These are phyloP conservation scores for Lupinus albus DNA, from an alignment of 306 rosid genomes.

Conservation along the genomic window DNA sequence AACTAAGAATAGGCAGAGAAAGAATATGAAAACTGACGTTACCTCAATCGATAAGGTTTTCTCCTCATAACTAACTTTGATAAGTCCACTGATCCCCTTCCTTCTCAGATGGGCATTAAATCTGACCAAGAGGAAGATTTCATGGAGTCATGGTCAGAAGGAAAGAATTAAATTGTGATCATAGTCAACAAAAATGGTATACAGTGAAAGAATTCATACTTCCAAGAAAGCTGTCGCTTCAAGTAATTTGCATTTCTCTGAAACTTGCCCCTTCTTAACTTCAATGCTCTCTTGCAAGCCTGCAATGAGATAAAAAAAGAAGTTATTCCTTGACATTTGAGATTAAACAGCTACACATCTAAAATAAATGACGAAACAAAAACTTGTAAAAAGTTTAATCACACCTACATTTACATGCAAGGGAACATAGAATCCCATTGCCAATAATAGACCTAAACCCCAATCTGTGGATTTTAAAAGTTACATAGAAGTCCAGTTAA, in stretches of 20 bases:
- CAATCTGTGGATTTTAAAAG: background rate
- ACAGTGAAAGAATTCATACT: conserved; percentile 52
- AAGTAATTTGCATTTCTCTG: conserved; percentile 60
- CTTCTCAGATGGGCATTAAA: conserved; percentile 77
- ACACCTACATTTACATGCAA: background rate
- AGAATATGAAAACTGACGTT: conserved; percentile 37
- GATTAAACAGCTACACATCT: conserved; percentile 1
- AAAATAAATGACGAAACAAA: conserved; percentile 1
- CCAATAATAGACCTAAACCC: conserved; percentile 1
- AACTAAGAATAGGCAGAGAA: background rate
- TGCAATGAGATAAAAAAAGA: conserved; percentile 33
- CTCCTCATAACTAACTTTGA: conserved; percentile 66
- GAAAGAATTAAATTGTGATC: background rate
- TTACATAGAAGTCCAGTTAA: conserved; percentile 6
- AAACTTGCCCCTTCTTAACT: conserved; percentile 58
- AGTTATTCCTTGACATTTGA: conserved; percentile 3
- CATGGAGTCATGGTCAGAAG: conserved; percentile 3
- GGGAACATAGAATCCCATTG: background rate
- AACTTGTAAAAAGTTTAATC: background rate
- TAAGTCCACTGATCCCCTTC: conserved; percentile 86
- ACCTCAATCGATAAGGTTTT: conserved; percentile 84
- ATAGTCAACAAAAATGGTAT: conserved; percentile 4
- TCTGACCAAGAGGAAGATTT: conserved; percentile 48
- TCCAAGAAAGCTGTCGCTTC: conserved; percentile 81
- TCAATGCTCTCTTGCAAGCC: conserved; percentile 75